These are phyloP conservation scores for Heimioporus sp. DNA, from an alignment of 768 basidiomycete species.

Conservation along the genomic window DNA sequence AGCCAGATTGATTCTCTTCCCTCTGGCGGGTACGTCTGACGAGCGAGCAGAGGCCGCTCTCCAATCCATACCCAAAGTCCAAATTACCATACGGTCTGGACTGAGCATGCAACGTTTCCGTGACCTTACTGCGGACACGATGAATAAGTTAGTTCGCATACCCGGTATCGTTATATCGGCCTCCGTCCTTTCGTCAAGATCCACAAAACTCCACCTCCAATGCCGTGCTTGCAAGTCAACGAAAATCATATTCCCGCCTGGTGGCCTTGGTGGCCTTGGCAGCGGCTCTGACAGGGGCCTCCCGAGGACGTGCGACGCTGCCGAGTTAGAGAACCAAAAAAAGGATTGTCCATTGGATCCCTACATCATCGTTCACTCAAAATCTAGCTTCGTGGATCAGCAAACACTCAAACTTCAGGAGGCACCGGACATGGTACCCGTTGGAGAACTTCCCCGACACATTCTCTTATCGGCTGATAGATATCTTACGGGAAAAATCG, in stretches of 20 bases:
- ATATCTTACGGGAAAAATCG: constrained; percentile 87
- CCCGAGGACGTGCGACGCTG: constrained; percentile 85
- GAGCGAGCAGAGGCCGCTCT: constrained; percentile 46
- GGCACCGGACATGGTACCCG: constrained; percentile 99
- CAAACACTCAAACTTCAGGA: constrained; percentile 97
- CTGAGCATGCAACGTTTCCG: constrained; percentile 93
- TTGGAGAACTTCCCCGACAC: constrained; percentile 95
- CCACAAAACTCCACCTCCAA: constrained; percentile 88
- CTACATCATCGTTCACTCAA: constrained; percentile 91
- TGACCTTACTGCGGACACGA: constrained; percentile 88
- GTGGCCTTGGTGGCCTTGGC: constrained; percentile 84
- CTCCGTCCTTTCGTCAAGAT: constrained; percentile 88
- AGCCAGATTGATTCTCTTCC: constrained; percentile 81
- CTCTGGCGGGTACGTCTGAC: constrained; percentile 56
- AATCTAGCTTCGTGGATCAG: constrained; percentile 92
- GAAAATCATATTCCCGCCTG: constrained; percentile 73
- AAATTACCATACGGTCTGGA: constrained; percentile 86
- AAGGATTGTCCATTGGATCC: constrained; percentile 97
- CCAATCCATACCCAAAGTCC: constrained; percentile 65
- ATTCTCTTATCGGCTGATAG: constrained; percentile 91
- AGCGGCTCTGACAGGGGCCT: constrained; percentile 81
- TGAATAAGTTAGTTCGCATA: constrained; percentile 94
- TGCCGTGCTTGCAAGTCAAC: constrained; percentile 87
- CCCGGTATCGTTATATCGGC: constrained; percentile 99
- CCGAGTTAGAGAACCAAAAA: constrained; percentile 74